phyloP scores from a whole-genome alignment of 345 rosid species.

The Cardamine resedifolia region DNA sequence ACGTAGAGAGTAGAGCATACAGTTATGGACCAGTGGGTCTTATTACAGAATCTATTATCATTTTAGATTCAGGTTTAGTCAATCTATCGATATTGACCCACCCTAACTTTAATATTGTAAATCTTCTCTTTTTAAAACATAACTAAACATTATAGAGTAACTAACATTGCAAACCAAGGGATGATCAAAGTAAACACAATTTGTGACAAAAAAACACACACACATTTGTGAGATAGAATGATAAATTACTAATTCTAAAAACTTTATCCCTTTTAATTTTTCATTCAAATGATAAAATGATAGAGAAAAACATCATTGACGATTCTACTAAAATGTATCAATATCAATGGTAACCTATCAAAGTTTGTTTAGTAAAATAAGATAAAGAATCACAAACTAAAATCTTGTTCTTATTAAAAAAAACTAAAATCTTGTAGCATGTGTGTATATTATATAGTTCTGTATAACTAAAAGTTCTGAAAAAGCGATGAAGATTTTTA shows the following conservation, averaged over 20 bases:
- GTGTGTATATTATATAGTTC: slow-evolving; percentile 17
- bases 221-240: background rate
- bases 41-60: slow-evolving; percentile 33
- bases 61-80: slow-evolving; percentile 31
- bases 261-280: background rate
- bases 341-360: background rate
- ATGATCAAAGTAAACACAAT: background rate
- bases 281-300: too few species aligned
- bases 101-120: background rate
- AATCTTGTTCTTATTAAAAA: too few species aligned
- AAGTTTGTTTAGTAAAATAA: background rate
- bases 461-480: slow-evolving; percentile 4
- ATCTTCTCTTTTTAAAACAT: background rate
- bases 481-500: slow-evolving; percentile 26
- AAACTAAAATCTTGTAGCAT: slow-evolving; percentile 18
- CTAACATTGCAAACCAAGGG: background rate
- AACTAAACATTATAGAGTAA: background rate
- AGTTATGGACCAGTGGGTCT: slow-evolving; percentile 38
- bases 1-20: slow-evolving; percentile 27
- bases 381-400: slow-evolving; percentile 4
- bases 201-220: background rate
- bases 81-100: slow-evolving; percentile 30
- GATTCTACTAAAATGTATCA: background rate
- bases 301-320: background rate
- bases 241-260: background rate